A percentile compares a stretch with the other conserved stretches of the same genome.
Evolutionary conservation across 2,329 filamentous ascomycete genomes (phyloP).

Genomic region (Colletotrichum neosansevieriae): DNA sequence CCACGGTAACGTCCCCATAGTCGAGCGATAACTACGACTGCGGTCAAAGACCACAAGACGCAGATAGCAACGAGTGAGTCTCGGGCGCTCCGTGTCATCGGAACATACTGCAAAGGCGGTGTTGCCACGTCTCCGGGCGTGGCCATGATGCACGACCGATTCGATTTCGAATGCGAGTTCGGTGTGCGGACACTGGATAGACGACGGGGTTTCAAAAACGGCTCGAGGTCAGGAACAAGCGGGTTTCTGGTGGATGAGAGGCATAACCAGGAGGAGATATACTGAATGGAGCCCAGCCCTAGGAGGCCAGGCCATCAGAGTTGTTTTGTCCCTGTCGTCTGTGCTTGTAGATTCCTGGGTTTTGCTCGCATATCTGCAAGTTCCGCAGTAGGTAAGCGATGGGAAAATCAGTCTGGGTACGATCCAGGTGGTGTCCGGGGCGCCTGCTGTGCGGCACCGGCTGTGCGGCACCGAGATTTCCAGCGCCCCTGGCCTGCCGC

Average conservation of each 20-base stretch:
- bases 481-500: constrained; percentile 2
- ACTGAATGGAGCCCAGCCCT: neutral
- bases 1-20: constrained; percentile 32
- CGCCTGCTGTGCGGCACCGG: too few relatives aligned
- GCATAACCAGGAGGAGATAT: constrained; percentile 19
- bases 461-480: constrained; percentile 5
- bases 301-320: constrained; percentile 13
- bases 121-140: constrained; percentile 15
- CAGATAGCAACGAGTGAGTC: constrained; percentile 37
- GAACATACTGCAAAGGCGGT: constrained; percentile 21
- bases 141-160: constrained; percentile 1
- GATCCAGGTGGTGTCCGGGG: neutral
- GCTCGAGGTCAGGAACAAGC: neutral
- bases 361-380: neutral
- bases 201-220: neutral
- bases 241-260: constrained; percentile 7
- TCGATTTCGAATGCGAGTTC: neutral
- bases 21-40: constrained; percentile 27
- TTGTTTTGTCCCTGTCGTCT: neutral
- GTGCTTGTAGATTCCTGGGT: neutral
- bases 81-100: constrained; percentile 37
- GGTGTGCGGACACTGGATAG: neutral
- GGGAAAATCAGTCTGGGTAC: constrained; percentile 5
- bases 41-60: constrained; percentile 21
- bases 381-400: neutral